Percentiles rank a stretch among this genome's conserved stretches.
Conservation (phyloP, 495 filamentous ascomycete genomes). For the Podospora bellae-mahoneyi region DNA sequence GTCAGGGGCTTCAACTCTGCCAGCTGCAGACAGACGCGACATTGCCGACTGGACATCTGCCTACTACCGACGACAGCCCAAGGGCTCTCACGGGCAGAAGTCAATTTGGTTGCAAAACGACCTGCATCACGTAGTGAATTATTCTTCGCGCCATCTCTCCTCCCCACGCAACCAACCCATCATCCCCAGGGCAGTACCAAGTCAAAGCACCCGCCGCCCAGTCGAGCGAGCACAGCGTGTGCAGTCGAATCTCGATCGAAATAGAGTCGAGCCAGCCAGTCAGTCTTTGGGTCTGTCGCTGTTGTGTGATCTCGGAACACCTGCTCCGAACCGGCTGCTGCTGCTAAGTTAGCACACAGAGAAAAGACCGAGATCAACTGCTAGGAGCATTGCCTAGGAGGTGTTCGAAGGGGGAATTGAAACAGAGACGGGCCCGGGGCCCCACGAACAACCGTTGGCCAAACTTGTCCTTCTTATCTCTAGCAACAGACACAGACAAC, state of each 20-base stretch:
- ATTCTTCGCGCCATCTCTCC: conserved; percentile 11
- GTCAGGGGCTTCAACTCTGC: neutral
- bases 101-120: neutral
- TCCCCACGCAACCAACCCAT: neutral
- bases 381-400: neutral
- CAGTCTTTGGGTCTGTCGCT: neutral
- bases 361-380: neutral
- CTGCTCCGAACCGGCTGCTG: neutral
- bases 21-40: conserved; percentile 3
- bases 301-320: conserved; percentile 2
- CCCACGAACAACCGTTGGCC: conserved; percentile 19
- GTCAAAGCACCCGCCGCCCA: neutral
- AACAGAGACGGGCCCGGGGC: neutral
- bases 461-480: conserved; percentile 23
- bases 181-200: neutral
- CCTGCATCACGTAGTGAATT: conserved; percentile 11
- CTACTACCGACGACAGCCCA: neutral
- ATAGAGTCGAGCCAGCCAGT: neutral
- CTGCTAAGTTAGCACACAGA: neutral
- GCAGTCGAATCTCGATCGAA: conserved; percentile 4
- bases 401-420: neutral
- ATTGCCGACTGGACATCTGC: neutral
- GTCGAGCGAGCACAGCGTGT: neutral
- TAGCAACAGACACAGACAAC: conserved; percentile 9
- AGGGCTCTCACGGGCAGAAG: neutral